Conservation (phyloP, 2,329 filamentous ascomycete species). For the Monosporascus ibericus region DNA sequence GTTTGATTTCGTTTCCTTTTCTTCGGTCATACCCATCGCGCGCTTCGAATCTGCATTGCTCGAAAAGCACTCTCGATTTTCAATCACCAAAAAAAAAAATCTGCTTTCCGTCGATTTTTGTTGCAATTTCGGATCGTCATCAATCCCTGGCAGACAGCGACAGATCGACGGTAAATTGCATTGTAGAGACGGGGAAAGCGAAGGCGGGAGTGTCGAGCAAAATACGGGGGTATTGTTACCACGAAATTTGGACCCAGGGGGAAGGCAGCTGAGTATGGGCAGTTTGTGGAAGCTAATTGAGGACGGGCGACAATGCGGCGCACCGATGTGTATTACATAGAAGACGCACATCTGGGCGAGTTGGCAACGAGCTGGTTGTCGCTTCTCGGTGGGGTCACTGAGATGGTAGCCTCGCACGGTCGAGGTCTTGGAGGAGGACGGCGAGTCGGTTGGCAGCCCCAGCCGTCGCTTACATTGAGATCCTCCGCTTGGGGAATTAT, state of each 20-base stretch:
- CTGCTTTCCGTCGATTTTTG: constrained; percentile 20
- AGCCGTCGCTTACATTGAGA: too few relatives aligned
- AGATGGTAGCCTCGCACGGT: too few relatives aligned
- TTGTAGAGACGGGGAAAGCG: background rate
- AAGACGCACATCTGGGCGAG: too few relatives aligned
- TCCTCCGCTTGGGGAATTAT: too few relatives aligned
- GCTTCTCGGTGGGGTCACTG: too few relatives aligned
- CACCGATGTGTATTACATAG: too few relatives aligned
- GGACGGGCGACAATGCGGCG: too few relatives aligned
- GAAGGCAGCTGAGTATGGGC: too few relatives aligned
- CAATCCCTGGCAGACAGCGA: background rate
- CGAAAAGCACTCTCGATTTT: constrained; percentile 21
- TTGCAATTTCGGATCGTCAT: background rate
- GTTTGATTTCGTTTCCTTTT: constrained; percentile 28
- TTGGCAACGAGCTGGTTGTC: too few relatives aligned
- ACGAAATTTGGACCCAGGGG: background rate
- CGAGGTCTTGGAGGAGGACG: too few relatives aligned
- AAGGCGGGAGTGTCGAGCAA: background rate
- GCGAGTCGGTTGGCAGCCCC: too few relatives aligned
- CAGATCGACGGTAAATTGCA: background rate
- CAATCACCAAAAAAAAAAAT: constrained; percentile 25
- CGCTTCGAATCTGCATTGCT: constrained; percentile 21
- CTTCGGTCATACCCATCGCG: constrained; percentile 28
- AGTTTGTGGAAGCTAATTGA: too few relatives aligned
- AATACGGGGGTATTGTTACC: background rate